Base-by-base conservation (phyloP, 495 filamentous ascomycete species). In the Darksidea phi region DNA sequence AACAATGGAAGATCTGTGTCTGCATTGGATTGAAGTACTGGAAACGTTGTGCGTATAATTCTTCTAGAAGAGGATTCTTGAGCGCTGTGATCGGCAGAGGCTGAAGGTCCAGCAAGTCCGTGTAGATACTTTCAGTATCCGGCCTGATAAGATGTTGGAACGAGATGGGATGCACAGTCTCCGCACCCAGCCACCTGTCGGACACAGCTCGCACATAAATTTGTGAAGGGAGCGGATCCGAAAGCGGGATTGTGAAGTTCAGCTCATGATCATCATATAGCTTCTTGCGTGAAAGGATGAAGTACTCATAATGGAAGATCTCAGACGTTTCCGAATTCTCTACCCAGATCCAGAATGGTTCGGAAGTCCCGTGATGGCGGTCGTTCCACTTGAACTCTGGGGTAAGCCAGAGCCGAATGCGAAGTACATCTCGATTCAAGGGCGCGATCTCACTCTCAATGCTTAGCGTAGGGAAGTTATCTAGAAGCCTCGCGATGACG, bases 21-120 rank as follows among this genome's bases (percentile, higher is more conserved):
- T 99, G 94, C 94, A 99, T 96, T 0, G 95, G 93, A 72, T 99
- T 99, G 79, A 99, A 99, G 76, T 84, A 97, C 57, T 89, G 84
- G 71, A 99, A 99, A 25, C 90, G 84, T 68, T 89, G 78, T 6
- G 81, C 84, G 72, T 97, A 97, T 10, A 99, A 80, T 56, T 92
- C 89, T 68, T 97, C 92, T 1, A 97, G 76, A 0, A 85, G 80
- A 0, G 89, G 83, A 67, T 96, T 95, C 65, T 96, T 91, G 43
- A 99, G 79, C 42, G 94, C 92, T 15, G 84, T 82, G 43, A 97
- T 84, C 0, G 94, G 90, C 17, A 99, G 77, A 4, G 95, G 94
- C 70, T 96, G 94, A 8, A 99, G 79, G 68, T 97, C 87, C 12
- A 97, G 77, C 24, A 99, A 78, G 70, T 97, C 92, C 0, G 94